Evolutionary conservation across 176 grass and related monocot genomes (phyloP).

Genomic region (Olyra latifolia): DNA sequence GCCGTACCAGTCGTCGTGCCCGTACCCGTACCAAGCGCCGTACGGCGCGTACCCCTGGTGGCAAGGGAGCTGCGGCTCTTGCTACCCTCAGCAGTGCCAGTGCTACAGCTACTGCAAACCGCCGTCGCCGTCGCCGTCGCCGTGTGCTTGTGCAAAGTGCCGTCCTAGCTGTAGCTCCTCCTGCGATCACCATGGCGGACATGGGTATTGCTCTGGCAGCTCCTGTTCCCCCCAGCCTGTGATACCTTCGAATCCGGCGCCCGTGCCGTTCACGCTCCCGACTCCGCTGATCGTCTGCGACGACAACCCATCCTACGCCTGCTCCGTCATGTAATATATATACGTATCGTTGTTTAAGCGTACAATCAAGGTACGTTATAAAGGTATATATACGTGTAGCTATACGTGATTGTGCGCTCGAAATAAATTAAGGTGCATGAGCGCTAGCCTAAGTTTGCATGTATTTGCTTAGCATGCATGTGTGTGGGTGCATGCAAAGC

Average conservation of each 20-base stretch:
- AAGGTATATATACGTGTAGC: too few relatives aligned
- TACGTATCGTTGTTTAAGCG: background rate
- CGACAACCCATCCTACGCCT: background rate
- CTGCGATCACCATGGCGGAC: background rate
- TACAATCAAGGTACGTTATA: too few relatives aligned
- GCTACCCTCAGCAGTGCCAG: background rate
- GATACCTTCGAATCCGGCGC: too few relatives aligned
- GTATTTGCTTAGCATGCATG: too few relatives aligned
- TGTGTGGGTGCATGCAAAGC: too few relatives aligned
- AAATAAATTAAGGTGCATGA: too few relatives aligned
- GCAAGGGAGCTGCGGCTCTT: background rate
- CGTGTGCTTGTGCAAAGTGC: background rate
- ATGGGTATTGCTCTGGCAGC: background rate
- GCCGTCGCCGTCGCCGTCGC: too few relatives aligned
- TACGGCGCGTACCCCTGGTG: background rate
- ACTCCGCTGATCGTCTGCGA: background rate
- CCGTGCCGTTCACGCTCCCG: background rate
- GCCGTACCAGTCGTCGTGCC: too few relatives aligned
- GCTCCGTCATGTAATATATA: background rate
- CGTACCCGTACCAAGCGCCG: background rate
- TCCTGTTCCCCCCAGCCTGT: background rate
- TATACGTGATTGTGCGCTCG: background rate
- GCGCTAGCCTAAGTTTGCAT: too few relatives aligned
- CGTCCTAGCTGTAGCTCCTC: background rate
- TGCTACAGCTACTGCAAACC: background rate